Conservation (phyloP, 495 filamentous ascomycete species). For the Penicillium herquei region DNA sequence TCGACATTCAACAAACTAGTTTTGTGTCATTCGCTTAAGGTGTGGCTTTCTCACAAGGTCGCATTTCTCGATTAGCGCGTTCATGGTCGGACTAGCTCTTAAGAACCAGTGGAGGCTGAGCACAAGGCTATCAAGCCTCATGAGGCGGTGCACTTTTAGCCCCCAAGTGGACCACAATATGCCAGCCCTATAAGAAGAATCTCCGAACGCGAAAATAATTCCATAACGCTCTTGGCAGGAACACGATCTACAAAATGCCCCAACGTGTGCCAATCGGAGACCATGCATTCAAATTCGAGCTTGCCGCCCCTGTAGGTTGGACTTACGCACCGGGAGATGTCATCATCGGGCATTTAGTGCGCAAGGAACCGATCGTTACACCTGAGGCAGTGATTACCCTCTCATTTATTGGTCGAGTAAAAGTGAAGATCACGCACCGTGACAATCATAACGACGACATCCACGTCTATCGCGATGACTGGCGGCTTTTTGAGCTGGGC, state of each 20-base stretch:
- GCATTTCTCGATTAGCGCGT: too few relatives aligned
- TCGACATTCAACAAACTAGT: too few relatives aligned
- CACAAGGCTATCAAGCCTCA: too few relatives aligned
- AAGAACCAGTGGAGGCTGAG: too few relatives aligned
- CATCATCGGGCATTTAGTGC: conserved; percentile 16
- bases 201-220: too few relatives aligned
- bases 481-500: neutral
- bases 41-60: too few relatives aligned
- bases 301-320: conserved; percentile 14
- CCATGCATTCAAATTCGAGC: conserved; percentile 8
- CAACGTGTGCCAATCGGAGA: neutral
- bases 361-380: conserved; percentile 9
- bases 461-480: neutral
- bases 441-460: neutral
- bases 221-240: too few relatives aligned
- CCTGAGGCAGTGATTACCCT: conserved; percentile 13
- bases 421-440: neutral
- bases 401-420: conserved; percentile 4
- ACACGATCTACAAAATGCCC: neutral
- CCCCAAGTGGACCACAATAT: neutral
- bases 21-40: too few relatives aligned
- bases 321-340: conserved; percentile 13
- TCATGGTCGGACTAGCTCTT: too few relatives aligned
- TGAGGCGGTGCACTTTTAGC: too few relatives aligned
- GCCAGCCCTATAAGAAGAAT: neutral